These are phyloP conservation scores for Chlorella sp. DNA, from an alignment of 139 green algal species.

Conservation along the genomic window DNA sequence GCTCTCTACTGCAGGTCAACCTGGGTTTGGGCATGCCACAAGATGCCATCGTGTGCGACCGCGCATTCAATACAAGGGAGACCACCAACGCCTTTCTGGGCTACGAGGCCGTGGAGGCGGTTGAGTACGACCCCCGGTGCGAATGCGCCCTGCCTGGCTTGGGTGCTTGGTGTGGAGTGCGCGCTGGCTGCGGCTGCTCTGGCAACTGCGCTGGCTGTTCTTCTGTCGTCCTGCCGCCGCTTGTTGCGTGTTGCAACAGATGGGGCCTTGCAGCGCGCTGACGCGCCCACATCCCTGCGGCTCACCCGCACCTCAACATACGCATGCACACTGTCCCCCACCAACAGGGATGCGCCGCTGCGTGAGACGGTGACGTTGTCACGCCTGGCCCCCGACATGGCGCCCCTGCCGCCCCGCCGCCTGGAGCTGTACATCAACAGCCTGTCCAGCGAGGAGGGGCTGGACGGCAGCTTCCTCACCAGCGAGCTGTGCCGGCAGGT, in stretches of 20 bases:
- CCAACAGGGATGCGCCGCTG: conserved; percentile 29
- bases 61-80: conserved; percentile 41
- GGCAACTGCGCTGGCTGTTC: no score
- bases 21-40: conserved; percentile 45
- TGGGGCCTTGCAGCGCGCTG: no score
- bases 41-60: conserved; percentile 48
- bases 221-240: no score
- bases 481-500: conserved; percentile 37
- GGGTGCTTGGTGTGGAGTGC: no score
- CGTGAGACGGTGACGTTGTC: conserved; percentile 40
- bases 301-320: no score
- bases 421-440: conserved; percentile 48
- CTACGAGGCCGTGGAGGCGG: conserved; percentile 14
- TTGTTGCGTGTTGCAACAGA: no score
- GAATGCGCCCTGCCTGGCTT: not conserved
- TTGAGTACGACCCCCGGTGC: conserved; percentile 41
- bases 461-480: conserved; percentile 12
- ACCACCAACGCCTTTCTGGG: conserved; percentile 36
- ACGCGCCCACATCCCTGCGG: no score
- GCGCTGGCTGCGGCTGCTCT: no score
- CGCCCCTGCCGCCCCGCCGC: conserved; percentile 40
- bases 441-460: conserved; percentile 21
- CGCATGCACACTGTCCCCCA: no score
- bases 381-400: conserved; percentile 24
- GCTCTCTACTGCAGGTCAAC: not conserved